These are phyloP conservation scores for Kazachstania viticola DNA, from an alignment of 805 yeast genomes.

Conservation along the genomic window DNA sequence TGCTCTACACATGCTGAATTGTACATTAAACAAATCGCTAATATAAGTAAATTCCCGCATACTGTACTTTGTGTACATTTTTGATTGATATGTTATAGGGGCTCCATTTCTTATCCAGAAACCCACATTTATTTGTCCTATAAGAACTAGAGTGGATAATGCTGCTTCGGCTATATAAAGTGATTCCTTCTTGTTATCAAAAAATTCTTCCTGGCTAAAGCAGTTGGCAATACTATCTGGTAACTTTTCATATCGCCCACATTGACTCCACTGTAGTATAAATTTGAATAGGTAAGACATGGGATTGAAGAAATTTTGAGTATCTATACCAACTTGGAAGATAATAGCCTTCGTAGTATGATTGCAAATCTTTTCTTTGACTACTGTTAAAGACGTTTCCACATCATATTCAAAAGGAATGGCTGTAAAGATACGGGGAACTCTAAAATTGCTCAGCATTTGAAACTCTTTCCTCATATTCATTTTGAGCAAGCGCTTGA, in stretches of 20 bases:
- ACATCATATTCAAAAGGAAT: background rate
- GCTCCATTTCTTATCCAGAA: constrained; percentile 93
- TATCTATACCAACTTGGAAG: constrained; percentile 24
- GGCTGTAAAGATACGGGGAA: background rate
- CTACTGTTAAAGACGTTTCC: background rate
- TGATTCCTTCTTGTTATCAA: constrained; percentile 11
- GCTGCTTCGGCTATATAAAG: constrained; percentile 46
- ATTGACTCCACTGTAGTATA: constrained; percentile 24
- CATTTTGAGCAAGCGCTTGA: constrained; percentile 9
- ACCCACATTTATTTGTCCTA: constrained; percentile 80
- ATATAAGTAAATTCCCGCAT: constrained; percentile 73
- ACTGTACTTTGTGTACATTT: constrained; percentile 65
- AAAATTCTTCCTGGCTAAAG: constrained; percentile 11
- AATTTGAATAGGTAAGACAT: constrained; percentile 24
- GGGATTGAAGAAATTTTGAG: constrained; percentile 24
- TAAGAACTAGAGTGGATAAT: constrained; percentile 58
- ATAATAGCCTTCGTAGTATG: constrained; percentile 13
- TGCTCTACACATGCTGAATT: constrained; percentile 42
- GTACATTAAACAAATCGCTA: constrained; percentile 67
- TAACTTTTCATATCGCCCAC: constrained; percentile 22
- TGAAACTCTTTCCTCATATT: constrained; percentile 14
- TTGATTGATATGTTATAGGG: constrained; percentile 66
- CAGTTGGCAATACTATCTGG: constrained; percentile 8
- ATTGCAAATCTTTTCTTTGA: constrained; percentile 18
- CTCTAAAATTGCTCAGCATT: constrained; percentile 9